Evolutionary conservation across 192 early-diverging fungal genomes (phyloP), one percentile per base, ranked within the genome.

Genomic region (Coemansia guatemalensis): DNA sequence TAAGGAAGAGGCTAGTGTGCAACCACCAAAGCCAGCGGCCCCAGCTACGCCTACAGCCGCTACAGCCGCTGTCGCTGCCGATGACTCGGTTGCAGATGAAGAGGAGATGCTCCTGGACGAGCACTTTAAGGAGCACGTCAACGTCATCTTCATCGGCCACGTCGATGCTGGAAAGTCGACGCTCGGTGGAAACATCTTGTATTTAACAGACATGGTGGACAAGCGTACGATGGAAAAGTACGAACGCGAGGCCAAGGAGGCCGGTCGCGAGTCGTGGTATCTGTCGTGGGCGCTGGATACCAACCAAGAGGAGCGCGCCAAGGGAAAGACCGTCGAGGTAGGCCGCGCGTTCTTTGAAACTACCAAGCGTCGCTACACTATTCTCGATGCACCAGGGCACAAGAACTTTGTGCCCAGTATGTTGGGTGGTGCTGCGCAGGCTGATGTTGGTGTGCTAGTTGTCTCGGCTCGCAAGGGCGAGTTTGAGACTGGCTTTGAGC

Each of bases 401-500:
- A 98, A 97, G 83, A 96, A 89, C 77, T 98, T 88, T 85, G 95
- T 99, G 3, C 96, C 96, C 7, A 92, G 87, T 78, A 99, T 99
- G 97, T 92, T 99, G 56, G 85, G 87, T 60, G 97, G 96, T 53
- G 97, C 95, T 17, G 88, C 95, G 5, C 97, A 99, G 76, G 96
- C 96, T 17, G 97, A 99, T 68, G 83, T 96, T 22, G 97, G 92
- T 52, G 90, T 98, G 11, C 80, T 99, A 55, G 96, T 90, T 7
- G 94, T 99, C 55, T 98, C 95, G 51, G 97, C 97, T 8, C 91
- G 97, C 56, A 93, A 90, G 84, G 97, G 97, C 68, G 97, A 99
- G 82, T 99, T 99, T 64, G 97, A 99, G 85, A 97, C 97, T 63
- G 97, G 97, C n/a, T 99, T 98, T 64, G 97, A 99, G 67, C 88